phyloP scores from a whole-genome alignment of 495 filamentous ascomycete species.

The Lichenothelia convexa region DNA sequence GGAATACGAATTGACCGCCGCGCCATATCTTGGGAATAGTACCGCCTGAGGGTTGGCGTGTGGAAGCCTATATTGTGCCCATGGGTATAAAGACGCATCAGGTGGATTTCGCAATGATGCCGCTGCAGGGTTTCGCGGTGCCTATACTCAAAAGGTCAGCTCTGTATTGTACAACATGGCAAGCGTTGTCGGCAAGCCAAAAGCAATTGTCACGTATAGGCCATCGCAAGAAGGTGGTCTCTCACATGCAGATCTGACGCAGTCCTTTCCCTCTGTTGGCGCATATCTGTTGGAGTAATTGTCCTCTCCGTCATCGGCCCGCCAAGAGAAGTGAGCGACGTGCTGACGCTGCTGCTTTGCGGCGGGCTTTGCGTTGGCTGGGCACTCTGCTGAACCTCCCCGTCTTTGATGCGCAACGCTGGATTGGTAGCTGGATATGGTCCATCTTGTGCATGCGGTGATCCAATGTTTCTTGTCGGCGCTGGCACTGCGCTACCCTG shows the following conservation, averaged over 20 bases:
- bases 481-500: slow-evolving; percentile 34
- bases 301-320: slow-evolving; percentile 16
- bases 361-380: slow-evolving; percentile 33
- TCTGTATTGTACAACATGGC: no score
- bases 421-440: slow-evolving; percentile 20
- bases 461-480: slow-evolving; percentile 30
- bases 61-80: slow-evolving; percentile 73
- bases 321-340: slow-evolving; percentile 39
- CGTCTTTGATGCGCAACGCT: slow-evolving; percentile 4
- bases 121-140: no score
- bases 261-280: slow-evolving; percentile 18
- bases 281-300: slow-evolving; percentile 20
- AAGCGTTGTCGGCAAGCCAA: no score
- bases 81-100: slow-evolving; percentile 56
- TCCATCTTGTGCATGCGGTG: slow-evolving; percentile 17
- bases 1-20: slow-evolving; percentile 77
- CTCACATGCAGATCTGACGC: slow-evolving; percentile 17
- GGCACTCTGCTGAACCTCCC: slow-evolving; percentile 20
- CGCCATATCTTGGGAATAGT: slow-evolving; percentile 81
- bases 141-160: no score
- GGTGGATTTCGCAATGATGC: background rate
- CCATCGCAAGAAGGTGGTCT: no score
- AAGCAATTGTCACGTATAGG: no score
- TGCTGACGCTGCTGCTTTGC: slow-evolving; percentile 45
- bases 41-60: slow-evolving; percentile 45